Evolutionary conservation across 1,139 yeast genomes (phyloP).

Genomic region (Candida glucosophila): DNA sequence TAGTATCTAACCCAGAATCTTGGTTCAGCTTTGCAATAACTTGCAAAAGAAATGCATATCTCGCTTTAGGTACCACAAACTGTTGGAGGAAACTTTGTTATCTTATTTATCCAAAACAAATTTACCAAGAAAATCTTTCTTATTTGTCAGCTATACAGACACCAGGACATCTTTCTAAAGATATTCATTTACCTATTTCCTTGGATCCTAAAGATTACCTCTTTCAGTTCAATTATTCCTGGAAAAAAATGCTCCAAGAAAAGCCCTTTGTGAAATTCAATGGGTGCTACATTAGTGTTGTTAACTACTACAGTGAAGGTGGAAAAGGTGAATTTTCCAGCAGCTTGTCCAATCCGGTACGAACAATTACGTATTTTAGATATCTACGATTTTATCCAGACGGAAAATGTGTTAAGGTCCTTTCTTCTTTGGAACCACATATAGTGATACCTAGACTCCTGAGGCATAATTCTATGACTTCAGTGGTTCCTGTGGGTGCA

Average conservation of each 20-base stretch:
- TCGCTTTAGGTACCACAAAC: conserved; percentile 49
- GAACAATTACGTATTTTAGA: conserved; percentile 81
- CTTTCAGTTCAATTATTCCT: conserved; percentile 40
- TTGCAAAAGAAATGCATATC: conserved; percentile 51
- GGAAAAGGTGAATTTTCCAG: conserved; percentile 54
- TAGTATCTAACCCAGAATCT: conserved; percentile 46
- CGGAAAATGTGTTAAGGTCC: conserved; percentile 62
- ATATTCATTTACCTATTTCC: conserved; percentile 29
- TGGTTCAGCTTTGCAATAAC: conserved; percentile 60
- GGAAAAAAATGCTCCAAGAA: conserved; percentile 41
- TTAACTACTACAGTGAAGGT: conserved; percentile 79
- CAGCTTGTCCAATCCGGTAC: conserved; percentile 70
- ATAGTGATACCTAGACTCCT: conserved; percentile 49
- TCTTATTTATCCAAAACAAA: conserved; percentile 49
- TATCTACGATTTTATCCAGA: conserved; percentile 74
- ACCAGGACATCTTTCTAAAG: neutral
- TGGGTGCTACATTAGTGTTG: conserved; percentile 81
- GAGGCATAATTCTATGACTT: conserved; percentile 15
- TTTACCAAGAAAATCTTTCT: conserved; percentile 33
- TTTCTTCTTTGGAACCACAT: conserved; percentile 60
- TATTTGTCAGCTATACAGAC: conserved; percentile 10
- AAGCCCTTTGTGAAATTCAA: conserved; percentile 67
- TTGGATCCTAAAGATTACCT: conserved; percentile 33
- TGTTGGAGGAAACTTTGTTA: conserved; percentile 53
- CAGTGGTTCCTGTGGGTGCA: conserved; percentile 7